Base-by-base conservation (phyloP, 2,329 filamentous ascomycete genomes). In the Fusarium sp. region DNA sequence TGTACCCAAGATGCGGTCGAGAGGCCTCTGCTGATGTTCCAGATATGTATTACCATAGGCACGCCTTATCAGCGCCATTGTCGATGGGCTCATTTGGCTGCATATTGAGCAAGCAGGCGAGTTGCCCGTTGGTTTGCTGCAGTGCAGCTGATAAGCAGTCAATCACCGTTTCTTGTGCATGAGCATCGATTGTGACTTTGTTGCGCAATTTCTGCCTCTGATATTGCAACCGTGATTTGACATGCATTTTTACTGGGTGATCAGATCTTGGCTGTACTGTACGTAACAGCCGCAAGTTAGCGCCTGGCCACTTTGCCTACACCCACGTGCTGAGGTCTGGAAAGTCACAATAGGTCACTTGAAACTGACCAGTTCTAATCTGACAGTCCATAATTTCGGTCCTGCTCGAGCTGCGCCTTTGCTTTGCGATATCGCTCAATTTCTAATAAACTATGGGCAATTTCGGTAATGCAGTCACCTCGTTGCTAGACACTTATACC, bases 401-500 rank as follows among this genome's bases (percentile, higher is more conserved):
- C 49, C 49, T 34, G 34, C 34, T 52, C 12, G 24, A 66, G 66
- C 52, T 61, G 51, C 52, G 51, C 37, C 51, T 67, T 47, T 46
- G 49, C 34, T 32, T 40, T 37, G 57, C 30, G 24, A 49, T 41
- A 22, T 37, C 34, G 34, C 34, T 59, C 30, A 57, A 42, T 53
- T 49, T 58, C 3, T 57, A 52, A 16, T 49, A 22, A 54, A 60
- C 22, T 45, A 71, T 76, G 80, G 81, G 77, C 27, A 76, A 79
- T 37, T 85, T 87, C 66, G 80, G 83, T 54, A 76, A 80, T 53
- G 79, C 79, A 20, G 81, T 87, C 46, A 76, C 77, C 6, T 80
- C 80, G 10, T 78, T 88, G 16, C 75, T 87, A 20, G 80, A 83
- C 49, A 82, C 83, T 14, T 87, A 87, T 61, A 79, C 81, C 51